Conservation (phyloP, 108 stramenopile genomes). For the Pseudonitzschia delicatissima region DNA sequence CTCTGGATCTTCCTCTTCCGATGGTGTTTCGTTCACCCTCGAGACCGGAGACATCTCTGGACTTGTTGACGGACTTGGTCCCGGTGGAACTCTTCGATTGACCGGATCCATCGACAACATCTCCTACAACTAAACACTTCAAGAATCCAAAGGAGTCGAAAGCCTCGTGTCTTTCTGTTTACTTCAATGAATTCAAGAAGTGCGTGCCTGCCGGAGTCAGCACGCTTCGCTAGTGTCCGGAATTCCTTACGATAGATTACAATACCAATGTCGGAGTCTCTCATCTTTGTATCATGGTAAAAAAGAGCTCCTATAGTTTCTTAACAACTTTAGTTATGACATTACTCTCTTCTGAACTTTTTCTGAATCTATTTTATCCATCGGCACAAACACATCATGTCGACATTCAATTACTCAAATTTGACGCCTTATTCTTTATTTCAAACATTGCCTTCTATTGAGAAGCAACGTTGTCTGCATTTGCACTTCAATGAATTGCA, state of each 20-base stretch:
- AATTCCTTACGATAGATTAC: neutral
- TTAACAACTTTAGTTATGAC: neutral
- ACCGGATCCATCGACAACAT: conserved; percentile 25
- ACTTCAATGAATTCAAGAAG: neutral
- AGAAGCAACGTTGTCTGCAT: no score
- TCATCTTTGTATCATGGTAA: neutral
- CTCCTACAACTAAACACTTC: conserved; percentile 18
- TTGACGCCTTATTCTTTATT: no score
- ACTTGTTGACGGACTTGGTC: conserved; percentile 10
- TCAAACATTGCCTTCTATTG: no score
- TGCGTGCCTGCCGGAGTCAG: neutral
- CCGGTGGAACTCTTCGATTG: conserved; percentile 25
- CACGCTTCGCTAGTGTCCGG: neutral
- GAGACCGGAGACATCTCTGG: conserved; percentile 21
- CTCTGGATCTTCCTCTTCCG: conserved; percentile 1
- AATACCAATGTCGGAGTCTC: neutral
- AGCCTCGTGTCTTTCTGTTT: neutral
- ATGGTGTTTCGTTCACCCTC: conserved; percentile 27
- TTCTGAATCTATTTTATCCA: no score
- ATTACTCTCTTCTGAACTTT: no score
- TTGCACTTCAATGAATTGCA: no score
- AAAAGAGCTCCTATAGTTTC: conserved; percentile 1
- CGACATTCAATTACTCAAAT: no score
- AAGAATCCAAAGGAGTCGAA: neutral
- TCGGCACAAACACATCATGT: no score